Evolutionary conservation across 768 basidiomycete species (phyloP), one percentile per base, ranked within the genome.

Genomic region (Paxillus ammoniavirescens): DNA sequence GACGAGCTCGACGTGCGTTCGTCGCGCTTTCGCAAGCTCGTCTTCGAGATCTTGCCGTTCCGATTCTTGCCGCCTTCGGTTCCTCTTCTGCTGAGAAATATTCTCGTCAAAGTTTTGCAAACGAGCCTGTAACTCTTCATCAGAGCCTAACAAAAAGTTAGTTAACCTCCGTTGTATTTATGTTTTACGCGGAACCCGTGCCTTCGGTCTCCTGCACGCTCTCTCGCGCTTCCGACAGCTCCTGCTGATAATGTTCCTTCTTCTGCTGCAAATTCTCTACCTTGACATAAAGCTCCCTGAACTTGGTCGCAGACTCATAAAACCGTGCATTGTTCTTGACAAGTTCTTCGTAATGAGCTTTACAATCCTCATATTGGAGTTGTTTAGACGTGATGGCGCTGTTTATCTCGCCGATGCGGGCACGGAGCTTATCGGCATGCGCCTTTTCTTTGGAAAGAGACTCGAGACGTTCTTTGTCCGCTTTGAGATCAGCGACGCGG

Each of bases 391-490:
- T 79, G 61, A 96, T 86, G 1, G 71, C 67, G 2, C 77, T 71
- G 48, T 79, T 84, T 55, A 89, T 73, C 1, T 87, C 84, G 14
- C 78, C 68, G 31, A 90, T 75, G 12, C 87, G 84, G 4, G 70
- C 76, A 57, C 78, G 86, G 35, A 96, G 83, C 66, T 92, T 91
- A 65, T 95, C 92, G 0, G 94, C 82, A 50, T 93, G 89, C 8
- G 82, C 77, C 64, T 97, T 97, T 72, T 98, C 93, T 18, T 80
- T 76, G 17, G 84, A 79, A 17, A 97, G 79, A 14, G 84, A 81
- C 40, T 88, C 79, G 5, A 98, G 78, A 9, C 88, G 83, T 64
- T 92, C 96, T 60, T 90, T 89, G 69, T 99, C 97, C 0, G 90
- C 84, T 71, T 98, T 99, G 53, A 97, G 80, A 51, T 98, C 96